Evolutionary conservation across 371 early-diverging fungal species (phyloP), one percentile per base, ranked within the genome.

Genomic region (Synchytrium microbalum): DNA sequence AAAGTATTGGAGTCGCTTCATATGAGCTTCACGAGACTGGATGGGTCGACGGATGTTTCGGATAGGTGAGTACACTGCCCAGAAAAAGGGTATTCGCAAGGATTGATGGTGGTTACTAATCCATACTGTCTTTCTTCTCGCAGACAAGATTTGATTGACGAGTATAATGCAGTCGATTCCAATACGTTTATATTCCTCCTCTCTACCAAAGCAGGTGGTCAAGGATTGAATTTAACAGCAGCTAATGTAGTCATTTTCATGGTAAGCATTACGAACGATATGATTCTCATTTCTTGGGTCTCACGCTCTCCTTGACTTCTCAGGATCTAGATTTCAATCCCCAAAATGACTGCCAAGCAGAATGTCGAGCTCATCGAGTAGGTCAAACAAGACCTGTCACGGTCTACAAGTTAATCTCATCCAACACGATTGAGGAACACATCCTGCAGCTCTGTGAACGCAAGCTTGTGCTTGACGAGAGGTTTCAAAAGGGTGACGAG

Each of bases 171-270:
- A 10, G 5, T 19, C 19, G 75, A 79, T 46, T 61, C 61, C 0
- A 67, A 75, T 28, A 75, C 89, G 2, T 76, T 84, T 16, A 85
- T 92, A 46, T 94, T 96, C 73, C 74, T 96, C 59, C 72, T 95
- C 27, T 89, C 91, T 31, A 96, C 97, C 0, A 92, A 91, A 69
- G 93, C 93, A 0, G 93, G 94, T 62, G 94, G 94, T 0, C 85
- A 91, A 61, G 93, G 92, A 51, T 86, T 97, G 63, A 97, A 97
- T 67, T 68, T 97, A 69, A 92, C 92, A 1, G 80, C 88, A 1
- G 95, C 96, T 30, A 91, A 91, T 64, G 84, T 88, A 14, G 94
- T 97, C 16, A 84, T 97, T 46, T 75, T 96, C 61, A 89, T 89
- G 71, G 96, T 67, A 73, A 89, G 61, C 2, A n/a, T 62, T 54